Conservation (phyloP, 2,329 filamentous ascomycete species). For the Aspergillus puulaauensis region DNA sequence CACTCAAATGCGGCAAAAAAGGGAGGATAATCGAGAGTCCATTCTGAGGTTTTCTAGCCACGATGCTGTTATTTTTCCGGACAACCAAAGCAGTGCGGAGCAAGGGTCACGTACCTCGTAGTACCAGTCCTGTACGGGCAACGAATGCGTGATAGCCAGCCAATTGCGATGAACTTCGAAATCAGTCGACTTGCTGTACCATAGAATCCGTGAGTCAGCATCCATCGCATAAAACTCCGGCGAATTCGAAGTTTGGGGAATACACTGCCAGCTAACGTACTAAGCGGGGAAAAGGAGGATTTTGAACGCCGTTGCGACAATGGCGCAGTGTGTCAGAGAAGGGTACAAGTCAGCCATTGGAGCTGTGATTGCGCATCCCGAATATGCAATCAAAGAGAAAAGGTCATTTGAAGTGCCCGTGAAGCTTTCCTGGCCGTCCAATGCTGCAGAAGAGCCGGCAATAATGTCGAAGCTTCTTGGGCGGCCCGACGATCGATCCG, state of each 20-base stretch:
- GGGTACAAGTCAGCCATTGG: constrained; percentile 79
- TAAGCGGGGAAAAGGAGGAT: constrained; percentile 91
- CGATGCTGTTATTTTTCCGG: background rate
- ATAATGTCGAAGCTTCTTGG: background rate
- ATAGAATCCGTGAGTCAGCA: background rate
- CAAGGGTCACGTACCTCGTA: constrained; percentile 61
- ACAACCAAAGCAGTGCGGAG: background rate
- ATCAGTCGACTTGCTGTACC: constrained; percentile 87
- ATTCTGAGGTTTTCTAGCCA: constrained; percentile 83
- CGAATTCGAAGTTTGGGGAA: background rate
- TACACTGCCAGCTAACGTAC: constrained; percentile 54
- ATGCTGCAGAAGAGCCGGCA: background rate
- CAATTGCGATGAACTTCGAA: constrained; percentile 99
- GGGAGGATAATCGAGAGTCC: constrained; percentile 97
- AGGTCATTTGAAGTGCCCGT: background rate
- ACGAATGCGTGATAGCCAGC: constrained; percentile 90
- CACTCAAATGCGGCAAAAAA: constrained; percentile 99
- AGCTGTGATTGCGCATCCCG: constrained; percentile 24
- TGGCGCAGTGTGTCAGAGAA: constrained; percentile 81
- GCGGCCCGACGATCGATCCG: constrained; percentile 12
- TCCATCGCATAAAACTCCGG: background rate
- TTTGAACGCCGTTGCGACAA: constrained; percentile 86
- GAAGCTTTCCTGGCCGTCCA: background rate
- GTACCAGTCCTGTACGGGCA: constrained; percentile 89
- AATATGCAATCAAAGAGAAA: background rate